phyloP scores from a whole-genome alignment of 768 basidiomycete genomes.

The Cystoderma amianthinum region DNA sequence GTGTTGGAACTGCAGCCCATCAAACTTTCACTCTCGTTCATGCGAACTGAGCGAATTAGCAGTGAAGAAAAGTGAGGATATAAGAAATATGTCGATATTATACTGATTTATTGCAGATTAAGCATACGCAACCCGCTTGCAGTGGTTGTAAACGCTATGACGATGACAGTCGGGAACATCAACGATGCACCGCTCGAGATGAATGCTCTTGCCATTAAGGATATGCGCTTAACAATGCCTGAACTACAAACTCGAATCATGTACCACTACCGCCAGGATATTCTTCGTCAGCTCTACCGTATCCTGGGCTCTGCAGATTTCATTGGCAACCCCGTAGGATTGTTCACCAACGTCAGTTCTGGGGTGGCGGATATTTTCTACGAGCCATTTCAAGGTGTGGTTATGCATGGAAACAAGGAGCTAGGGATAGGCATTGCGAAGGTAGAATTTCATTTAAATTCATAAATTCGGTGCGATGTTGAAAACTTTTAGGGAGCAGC shows the following conservation, averaged over 20 bases:
- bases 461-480: background rate
- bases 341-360: slow-evolving; percentile 97
- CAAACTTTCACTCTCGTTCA: slow-evolving; percentile 88
- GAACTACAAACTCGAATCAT: slow-evolving; percentile 80
- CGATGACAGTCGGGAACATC: slow-evolving; percentile 96
- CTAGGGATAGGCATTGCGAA: slow-evolving; percentile 93
- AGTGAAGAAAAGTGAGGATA: slow-evolving; percentile 81
- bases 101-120: slow-evolving; percentile 37
- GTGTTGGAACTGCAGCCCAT: slow-evolving; percentile 93
- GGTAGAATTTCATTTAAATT: slow-evolving; percentile 32
- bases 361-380: slow-evolving; percentile 99
- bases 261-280: slow-evolving; percentile 91
- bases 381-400: slow-evolving; percentile 93
- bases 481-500: slow-evolving; percentile 71
- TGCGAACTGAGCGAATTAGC: slow-evolving; percentile 91
- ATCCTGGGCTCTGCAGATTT: slow-evolving; percentile 98
- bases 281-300: slow-evolving; percentile 90
- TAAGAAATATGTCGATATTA: slow-evolving; percentile 1
- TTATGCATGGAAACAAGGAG: slow-evolving; percentile 94
- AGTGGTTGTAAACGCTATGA: slow-evolving; percentile 88
- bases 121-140: slow-evolving; percentile 87
- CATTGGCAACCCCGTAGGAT: slow-evolving; percentile 90
- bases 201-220: slow-evolving; percentile 91
- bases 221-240: slow-evolving; percentile 82
- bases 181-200: slow-evolving; percentile 93